phyloP scores from a whole-genome alignment of 192 early-diverging fungal genomes.

The Thoreauomyces humboldtii region DNA sequence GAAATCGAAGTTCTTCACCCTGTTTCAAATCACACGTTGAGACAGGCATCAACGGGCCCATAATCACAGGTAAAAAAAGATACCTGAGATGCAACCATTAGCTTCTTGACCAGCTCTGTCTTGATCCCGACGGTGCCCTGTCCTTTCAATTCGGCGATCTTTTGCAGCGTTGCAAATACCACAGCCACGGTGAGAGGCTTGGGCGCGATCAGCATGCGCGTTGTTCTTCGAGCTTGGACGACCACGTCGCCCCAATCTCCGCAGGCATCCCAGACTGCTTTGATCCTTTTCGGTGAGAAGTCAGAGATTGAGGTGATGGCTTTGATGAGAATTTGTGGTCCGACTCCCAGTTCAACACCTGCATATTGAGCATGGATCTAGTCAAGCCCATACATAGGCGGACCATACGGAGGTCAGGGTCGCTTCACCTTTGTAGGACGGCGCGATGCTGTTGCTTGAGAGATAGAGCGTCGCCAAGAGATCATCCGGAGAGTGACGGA shows the following conservation, averaged over 20 bases:
- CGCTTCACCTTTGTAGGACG: conserved; percentile 24
- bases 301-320: conserved; percentile 24
- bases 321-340: conserved; percentile 25
- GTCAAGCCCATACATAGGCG: no score
- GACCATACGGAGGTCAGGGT: no score
- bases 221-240: conserved; percentile 4
- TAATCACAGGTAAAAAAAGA: no score
- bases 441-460: conserved; percentile 19
- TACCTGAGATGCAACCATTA: conserved; percentile 25
- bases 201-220: conserved; percentile 6
- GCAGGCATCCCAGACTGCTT: conserved; percentile 3
- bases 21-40: neutral
- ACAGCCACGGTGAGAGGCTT: conserved; percentile 15
- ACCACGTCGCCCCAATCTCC: conserved; percentile 29
- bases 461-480: conserved; percentile 21
- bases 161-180: conserved; percentile 9
- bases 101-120: conserved; percentile 18
- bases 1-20: conserved; percentile 25
- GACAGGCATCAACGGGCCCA: no score
- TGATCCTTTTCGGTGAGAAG: conserved; percentile 12
- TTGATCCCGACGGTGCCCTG: conserved; percentile 18
- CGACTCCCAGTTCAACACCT: conserved; percentile 26
- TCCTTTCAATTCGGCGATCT: conserved; percentile 20
- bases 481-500: conserved; percentile 12
- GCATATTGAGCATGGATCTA: neutral